These are phyloP conservation scores for Dipteronia sinensis DNA, from an alignment of 345 rosid genomes.

Conservation along the genomic window DNA sequence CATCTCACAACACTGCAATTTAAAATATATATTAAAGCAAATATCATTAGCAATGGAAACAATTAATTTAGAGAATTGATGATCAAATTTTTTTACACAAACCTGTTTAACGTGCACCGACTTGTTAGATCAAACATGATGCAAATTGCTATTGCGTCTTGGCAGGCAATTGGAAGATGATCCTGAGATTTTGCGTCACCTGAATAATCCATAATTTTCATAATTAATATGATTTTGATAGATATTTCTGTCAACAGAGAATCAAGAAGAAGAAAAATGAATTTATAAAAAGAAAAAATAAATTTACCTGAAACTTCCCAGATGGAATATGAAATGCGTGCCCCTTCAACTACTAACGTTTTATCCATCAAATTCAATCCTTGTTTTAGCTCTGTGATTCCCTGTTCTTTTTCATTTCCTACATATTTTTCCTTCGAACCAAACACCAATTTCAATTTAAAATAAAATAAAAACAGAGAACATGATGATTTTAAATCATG, in stretches of 20 bases:
- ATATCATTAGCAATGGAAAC: background rate
- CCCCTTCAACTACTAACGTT: conserved; percentile 66
- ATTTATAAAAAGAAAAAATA: background rate
- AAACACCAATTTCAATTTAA: background rate
- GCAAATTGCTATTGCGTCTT: conserved; percentile 81
- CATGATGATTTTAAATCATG: background rate
- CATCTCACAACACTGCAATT: conserved; percentile 66
- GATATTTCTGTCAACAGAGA: background rate
- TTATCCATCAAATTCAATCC: conserved; percentile 74
- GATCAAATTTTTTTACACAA: background rate
- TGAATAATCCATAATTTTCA: conserved; percentile 19
- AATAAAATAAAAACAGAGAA: background rate
- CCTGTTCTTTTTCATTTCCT: conserved; percentile 57
- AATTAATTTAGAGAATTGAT: background rate
- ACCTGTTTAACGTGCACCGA: conserved; percentile 76
- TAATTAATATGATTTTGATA: background rate
- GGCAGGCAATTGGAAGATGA: conserved; percentile 73
- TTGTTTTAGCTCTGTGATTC: conserved; percentile 27
- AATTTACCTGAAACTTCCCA: conserved; percentile 80
- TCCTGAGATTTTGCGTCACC: conserved; percentile 54
- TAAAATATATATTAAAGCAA: background rate
- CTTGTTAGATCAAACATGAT: conserved; percentile 94
- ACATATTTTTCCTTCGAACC: conserved; percentile 67
- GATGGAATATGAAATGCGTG: conserved; percentile 72
- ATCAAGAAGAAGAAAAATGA: background rate